Evolutionary conservation across 331 rosid genomes (phyloP), one percentile per base, ranked within the genome.

Genomic region (Prunus yedoensis): DNA sequence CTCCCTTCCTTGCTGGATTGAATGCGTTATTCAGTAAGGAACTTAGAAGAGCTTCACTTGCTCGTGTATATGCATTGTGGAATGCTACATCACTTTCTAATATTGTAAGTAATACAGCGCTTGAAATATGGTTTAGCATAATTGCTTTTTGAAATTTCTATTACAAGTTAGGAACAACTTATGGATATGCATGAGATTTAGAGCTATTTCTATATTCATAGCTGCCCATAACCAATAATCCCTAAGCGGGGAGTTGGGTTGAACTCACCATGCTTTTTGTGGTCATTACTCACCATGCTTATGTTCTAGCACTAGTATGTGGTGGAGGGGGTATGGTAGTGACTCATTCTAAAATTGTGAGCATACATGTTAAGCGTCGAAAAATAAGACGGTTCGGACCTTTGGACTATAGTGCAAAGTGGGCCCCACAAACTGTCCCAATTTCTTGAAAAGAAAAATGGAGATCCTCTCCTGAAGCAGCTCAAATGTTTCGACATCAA

Each of bases 41-140:
- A 86, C 90, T 94, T 43, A 87, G 97, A 89, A 88, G 88, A 87
- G 96, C 97, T 72, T 87, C 96, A 71, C 96, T 90, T 77, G 86
- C 91, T 81, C 93, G 97, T 62, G 89, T 95, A 66, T 92, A 92
- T 89, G 97, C 97, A 60, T 77, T 95, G 87, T 95, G 99, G 99
- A 95, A 89, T 83, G 92, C 97, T 45, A 82, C 99, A 45, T 95
- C 99, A 77, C 83, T 95, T 69, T 87, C 87, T n/a, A 95, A 95
- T 82, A 85, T 89, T 74, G 99, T 95, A 85, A 95, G 99, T 88
- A 83, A 32, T 84, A 32, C 81, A 77, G 70, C 25, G 68, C 57
- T 60, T 77, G 45, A 58, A 45, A 43, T 72, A 64, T 30, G 20
- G 46, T 63, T 67, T 64, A 56, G 56, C 12, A 50, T 59, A 57